These are phyloP conservation scores for Cymbopogon flexuosus DNA, from an alignment of 202 grass and related monocot species.

Conservation along the genomic window DNA sequence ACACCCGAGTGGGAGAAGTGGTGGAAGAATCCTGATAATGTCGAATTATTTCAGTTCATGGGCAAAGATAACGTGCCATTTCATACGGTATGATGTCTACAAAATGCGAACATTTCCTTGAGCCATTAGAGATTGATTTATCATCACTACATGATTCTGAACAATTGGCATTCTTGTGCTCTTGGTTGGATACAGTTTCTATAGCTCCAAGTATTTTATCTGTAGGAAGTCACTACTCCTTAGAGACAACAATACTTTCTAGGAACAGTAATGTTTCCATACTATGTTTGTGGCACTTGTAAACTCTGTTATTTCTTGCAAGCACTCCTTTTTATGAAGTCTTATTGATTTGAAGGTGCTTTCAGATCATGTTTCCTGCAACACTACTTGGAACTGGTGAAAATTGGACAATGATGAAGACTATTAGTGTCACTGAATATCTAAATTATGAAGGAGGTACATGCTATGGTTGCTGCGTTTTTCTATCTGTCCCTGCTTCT, in stretches of 20 bases:
- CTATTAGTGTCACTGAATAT: constrained; percentile 96
- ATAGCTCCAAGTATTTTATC: background rate
- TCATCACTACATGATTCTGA: background rate
- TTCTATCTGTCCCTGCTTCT: too few relatives aligned
- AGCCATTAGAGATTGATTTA: constrained; percentile 7
- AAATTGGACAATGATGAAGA: constrained; percentile 99
- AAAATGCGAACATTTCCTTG: constrained; percentile 16
- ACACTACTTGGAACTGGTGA: constrained; percentile 89
- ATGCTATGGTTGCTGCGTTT: background rate
- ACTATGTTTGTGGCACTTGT: background rate
- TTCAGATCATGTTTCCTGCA: constrained; percentile 95
- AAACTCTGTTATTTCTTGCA: background rate
- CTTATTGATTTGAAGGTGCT: constrained; percentile 19
- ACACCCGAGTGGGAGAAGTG: constrained; percentile 95
- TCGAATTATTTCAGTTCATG: constrained; percentile 98
- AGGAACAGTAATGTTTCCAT: background rate
- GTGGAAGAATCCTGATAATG: constrained; percentile 94
- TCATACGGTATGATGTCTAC: constrained; percentile 70
- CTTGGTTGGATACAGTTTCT: background rate
- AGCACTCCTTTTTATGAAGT: constrained; percentile 1
- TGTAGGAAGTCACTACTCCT: background rate
- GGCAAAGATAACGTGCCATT: constrained; percentile 99
- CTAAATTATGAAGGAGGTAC: constrained; percentile 96
- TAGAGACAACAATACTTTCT: background rate
- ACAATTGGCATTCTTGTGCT: background rate